These are phyloP conservation scores for Aureobasidium lini DNA, from an alignment of 2,329 filamentous ascomycete species.

Conservation along the genomic window DNA sequence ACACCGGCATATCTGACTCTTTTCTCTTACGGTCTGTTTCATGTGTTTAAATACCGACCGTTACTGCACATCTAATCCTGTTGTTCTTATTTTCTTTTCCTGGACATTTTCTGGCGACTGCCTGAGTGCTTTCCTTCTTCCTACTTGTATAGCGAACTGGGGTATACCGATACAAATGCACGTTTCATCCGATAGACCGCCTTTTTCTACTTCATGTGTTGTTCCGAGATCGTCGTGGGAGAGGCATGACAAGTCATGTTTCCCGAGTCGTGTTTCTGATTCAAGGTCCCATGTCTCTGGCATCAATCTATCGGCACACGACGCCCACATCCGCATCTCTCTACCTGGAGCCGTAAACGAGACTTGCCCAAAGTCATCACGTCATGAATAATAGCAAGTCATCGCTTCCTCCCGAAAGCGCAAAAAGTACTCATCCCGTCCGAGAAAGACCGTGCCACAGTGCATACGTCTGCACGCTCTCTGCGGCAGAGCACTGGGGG, in stretches of 20 bases:
- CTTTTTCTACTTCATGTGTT: not conserved
- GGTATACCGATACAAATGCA: conserved; percentile 10
- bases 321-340: no score
- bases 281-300: no score
- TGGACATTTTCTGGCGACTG: not conserved
- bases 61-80: not conserved
- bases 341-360: not conserved
- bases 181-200: not conserved
- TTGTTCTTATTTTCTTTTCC: not conserved
- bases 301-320: not conserved
- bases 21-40: not conserved
- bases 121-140: not conserved
- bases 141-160: conserved; percentile 5
- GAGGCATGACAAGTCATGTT: not conserved
- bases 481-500: not conserved
- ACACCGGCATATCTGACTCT: not conserved
- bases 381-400: not conserved
- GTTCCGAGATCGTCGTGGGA: not conserved
- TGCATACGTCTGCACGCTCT: not conserved
- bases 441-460: not conserved
- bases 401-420: not conserved
- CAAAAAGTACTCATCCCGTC: not conserved
- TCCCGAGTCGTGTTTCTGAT: not conserved
- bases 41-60: not conserved
- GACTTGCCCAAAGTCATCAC: not conserved